Evolutionary conservation across 192 early-diverging fungal species (phyloP).

Genomic region (Podila horticola): DNA sequence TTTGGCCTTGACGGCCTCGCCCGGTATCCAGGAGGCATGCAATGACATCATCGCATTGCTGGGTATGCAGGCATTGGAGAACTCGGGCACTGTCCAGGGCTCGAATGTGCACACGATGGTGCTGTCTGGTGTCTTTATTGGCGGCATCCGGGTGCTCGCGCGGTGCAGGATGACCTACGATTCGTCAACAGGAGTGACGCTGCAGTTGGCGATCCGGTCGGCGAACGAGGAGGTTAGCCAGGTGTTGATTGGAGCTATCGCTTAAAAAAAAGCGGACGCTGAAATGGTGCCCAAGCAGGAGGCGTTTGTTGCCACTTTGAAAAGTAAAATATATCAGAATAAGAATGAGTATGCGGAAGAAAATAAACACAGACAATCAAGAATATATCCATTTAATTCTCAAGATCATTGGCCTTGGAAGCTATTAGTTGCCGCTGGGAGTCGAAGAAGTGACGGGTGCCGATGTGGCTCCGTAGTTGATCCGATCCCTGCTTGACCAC

Average conservation of each 20-base stretch:
- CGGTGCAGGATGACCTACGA: constrained; percentile 92
- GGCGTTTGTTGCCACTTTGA: no score
- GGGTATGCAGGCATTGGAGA: constrained; percentile 89
- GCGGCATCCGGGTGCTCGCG: constrained; percentile 76
- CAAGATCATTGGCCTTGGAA: no score
- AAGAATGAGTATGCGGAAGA: no score
- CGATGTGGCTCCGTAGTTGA: no score
- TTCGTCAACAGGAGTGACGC: constrained; percentile 84
- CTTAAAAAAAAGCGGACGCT: constrained; percentile 46
- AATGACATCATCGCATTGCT: constrained; percentile 77
- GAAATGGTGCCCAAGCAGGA: neutral
- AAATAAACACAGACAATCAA: no score
- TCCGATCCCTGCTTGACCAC: no score
- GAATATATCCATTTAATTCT: no score
- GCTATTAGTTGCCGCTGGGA: no score
- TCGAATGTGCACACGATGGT: constrained; percentile 86
- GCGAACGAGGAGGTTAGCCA: constrained; percentile 71
- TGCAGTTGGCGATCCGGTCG: constrained; percentile 90
- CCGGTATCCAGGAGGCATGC: constrained; percentile 82
- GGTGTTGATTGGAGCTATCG: constrained; percentile 84
- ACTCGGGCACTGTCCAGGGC: constrained; percentile 72
- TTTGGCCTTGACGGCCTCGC: constrained; percentile 81
- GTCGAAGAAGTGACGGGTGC: no score
- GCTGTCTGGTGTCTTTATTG: constrained; percentile 89
- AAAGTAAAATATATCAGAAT: no score